Evolutionary conservation across 2,329 filamentous ascomycete species (phyloP), one percentile per base, ranked within the genome.

Genomic region (Stachybotrys chartarum): DNA sequence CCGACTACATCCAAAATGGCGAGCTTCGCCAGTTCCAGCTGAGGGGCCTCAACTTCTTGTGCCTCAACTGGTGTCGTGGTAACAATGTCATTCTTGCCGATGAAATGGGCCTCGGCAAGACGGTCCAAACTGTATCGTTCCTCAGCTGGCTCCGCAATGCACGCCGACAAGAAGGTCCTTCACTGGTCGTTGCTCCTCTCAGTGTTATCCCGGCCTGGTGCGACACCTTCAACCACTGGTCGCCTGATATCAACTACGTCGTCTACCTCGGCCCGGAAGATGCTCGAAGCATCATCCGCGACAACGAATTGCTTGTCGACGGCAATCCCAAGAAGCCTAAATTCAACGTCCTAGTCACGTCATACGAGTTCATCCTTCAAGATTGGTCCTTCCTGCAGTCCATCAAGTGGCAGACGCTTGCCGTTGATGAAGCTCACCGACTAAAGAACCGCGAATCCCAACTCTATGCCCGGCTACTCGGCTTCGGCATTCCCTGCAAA

Each of bases 121-220:
- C 94, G 0, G 94, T 99, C 0, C 94, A 99, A 73, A 97, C 93
- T 0, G 92, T 99, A 31, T 86, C 93, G 0, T 97, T 97, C 70
- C 87, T 99, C 71, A 97, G 93, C 69, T 99, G 94, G 93, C 80
- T 99, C 57, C 89, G 91, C 54, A 93, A 97, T 72, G 86, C 91
- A 56, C 85, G 93, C 61, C 81, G 81, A 52, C 94, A 99, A 69
- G 90, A 97, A 71, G 94, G 94, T 0, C 94, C 94, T 0, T 97
- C 97, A 67, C 84, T 99, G 48, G 93, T 97, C 57, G 91, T 97
- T n/a, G 94, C 96, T 7, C 94, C 94, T 31, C 80, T 99, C 30
- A 97, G 93, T 58, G 96, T 96, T 51, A 96, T 99, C 75, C 93
- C 94, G 7, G 91, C 94, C 3, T 99, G 94, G 94, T 94, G 91